Conservation (phyloP, 176 grass and related monocot genomes). For the Musa itinerans region DNA sequence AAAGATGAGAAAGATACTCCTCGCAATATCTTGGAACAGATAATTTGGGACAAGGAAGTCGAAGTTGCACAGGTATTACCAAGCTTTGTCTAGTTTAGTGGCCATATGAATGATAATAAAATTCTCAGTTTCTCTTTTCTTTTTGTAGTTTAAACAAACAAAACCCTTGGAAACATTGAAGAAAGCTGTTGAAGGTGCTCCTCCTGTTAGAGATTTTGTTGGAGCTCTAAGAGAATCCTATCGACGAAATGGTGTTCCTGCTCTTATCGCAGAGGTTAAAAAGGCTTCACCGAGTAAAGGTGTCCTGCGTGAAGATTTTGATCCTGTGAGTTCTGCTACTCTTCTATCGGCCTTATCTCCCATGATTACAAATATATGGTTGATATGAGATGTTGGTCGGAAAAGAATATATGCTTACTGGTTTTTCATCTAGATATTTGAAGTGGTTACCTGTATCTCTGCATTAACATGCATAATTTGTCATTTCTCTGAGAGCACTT, state of each 20-base stretch:
- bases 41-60: slow-evolving; percentile 90
- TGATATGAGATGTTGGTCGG: not conserved
- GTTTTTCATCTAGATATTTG: not conserved
- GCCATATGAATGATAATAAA: not conserved
- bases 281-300: slow-evolving; percentile 90
- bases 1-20: slow-evolving; percentile 35
- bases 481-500: not conserved
- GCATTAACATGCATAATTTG: not conserved
- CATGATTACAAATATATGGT: not conserved
- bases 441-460: not conserved
- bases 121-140: slow-evolving; percentile 5
- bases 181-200: slow-evolving; percentile 31
- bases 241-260: slow-evolving; percentile 49
- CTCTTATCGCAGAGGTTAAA: slow-evolving; percentile 84
- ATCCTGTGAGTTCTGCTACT: slow-evolving; percentile 57
- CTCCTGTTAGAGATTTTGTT: slow-evolving; percentile 64
- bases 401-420: not conserved
- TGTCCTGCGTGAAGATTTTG: slow-evolving; percentile 67
- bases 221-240: slow-evolving; percentile 47
- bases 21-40: slow-evolving; percentile 76
- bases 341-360: not conserved
- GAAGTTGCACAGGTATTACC: slow-evolving; percentile 56
- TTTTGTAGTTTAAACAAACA: slow-evolving; percentile 26
- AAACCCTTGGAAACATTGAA: slow-evolving; percentile 32
- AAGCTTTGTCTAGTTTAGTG: slow-evolving; percentile 6